Evolutionary conservation across 768 basidiomycete genomes (phyloP), one percentile per base, ranked within the genome.

Genomic region (Trametes gibbosa): DNA sequence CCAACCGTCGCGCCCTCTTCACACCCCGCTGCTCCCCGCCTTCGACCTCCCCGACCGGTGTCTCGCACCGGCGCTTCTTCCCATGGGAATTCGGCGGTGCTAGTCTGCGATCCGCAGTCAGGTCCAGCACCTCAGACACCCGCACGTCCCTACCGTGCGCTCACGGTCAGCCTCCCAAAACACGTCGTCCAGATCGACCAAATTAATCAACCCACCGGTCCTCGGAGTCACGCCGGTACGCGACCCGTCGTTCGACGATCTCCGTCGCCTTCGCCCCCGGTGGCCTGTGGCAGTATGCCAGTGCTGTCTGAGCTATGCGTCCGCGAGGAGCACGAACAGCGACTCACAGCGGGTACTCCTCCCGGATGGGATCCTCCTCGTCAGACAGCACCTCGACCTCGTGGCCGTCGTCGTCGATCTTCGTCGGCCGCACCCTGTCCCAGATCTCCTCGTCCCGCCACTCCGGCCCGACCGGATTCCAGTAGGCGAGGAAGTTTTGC

Each of bases 381-480:
- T 61, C 60, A 8, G 60, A 52, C 13, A 49, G 25, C 43, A 56
- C 39, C 39, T 61, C 60, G 5, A 56, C 5, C 48, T 51, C 45
- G 12, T 42, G 29, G 13, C 49, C 55, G 6, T 48, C 23, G 24
- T 56, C 54, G 39, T 56, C 55, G 34, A 46, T 19, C 25, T 37
- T 37, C 8, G 53, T 55, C 24, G 37, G 54, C 6, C 27, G 23
- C 21, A 50, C 55, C 42, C 23, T 34, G 43, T 56, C 55, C 60
- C 60, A 61, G 24, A 61, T 51, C 35, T 50, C 54, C 12, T 17
- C 40, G 16, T 56, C 54, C 19, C 24, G 21, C 60, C 60, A 56
- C 23, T 24, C 13, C 42, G 54, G 48, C 43, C 48, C 35, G 25
- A 42, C 27, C 25, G 37, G 19, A 29, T 61, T 46, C 35, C 50